Base-by-base conservation (phyloP, 148 eudicot genomes). In the Hydrangea macrophylla region DNA sequence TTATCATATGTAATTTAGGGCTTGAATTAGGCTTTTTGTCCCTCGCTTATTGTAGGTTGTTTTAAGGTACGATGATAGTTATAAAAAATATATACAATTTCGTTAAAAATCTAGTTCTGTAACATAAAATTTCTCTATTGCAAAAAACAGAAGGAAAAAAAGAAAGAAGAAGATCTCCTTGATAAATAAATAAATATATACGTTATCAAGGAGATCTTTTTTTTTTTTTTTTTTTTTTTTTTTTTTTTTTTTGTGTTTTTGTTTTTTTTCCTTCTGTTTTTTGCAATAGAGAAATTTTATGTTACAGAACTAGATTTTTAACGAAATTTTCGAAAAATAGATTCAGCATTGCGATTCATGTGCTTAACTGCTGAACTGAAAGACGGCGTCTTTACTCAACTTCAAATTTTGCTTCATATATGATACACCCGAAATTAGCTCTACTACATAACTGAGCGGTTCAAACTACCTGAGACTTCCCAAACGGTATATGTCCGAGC, bases 1-100 rank as follows among this genome's bases (percentile, higher is more conserved):
- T n/a, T 22, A 27, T 53, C 32, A 2, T 59, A 13, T 25, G 62
- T 30, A 3, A 36, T 33, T 23, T 67, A 35, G 69, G 69, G 70
- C 55, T 55, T 63, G 53, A 48, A 48, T 48, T 48, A 48, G 53
- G 53, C 22, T 48, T 48, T 42, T 48, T 48, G 7, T 48, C n/a
- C 22, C 6, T 15, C 23, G 6, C 5, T 18, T 13, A 13, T 44
- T 42, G 11, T 39, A 42, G n/a, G n/a, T n/a, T n/a, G n/a, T n/a
- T n/a, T n/a, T n/a, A n/a, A n/a, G n/a, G n/a, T n/a, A n/a, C n/a
- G n/a, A n/a, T n/a, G n/a, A n/a, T n/a, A n/a, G n/a, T n/a, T n/a
- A n/a, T n/a, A n/a, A n/a, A n/a, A n/a, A n/a, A n/a, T n/a, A n/a
- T n/a, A n/a, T n/a, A n/a, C n/a, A 15, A 48, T 4, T 48, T 15